Evolutionary conservation across 805 yeast species (phyloP), one percentile per base, ranked within the genome.

Genomic region (Sugiyamaella valdiviana): DNA sequence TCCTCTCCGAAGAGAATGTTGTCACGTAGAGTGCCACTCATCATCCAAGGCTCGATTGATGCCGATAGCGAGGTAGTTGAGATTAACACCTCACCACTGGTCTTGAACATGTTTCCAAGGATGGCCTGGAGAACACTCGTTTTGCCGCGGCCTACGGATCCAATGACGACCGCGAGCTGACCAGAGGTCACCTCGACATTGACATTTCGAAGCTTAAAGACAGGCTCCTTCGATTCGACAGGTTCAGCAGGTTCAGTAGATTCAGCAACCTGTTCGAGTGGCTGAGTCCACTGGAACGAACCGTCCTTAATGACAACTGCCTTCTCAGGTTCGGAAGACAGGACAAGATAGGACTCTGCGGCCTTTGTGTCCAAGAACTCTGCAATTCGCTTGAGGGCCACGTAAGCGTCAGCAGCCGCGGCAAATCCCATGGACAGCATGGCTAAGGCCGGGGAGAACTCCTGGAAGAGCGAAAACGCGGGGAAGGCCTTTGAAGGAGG

Each of bases 301-400:
- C 80, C 93, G 49, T 77, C 52, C 0, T 61, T 57, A 5, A 84
- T 69, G 20, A 64, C 63, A 35, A 85, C 63, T 0, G 86, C 82
- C 15, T 69, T 54, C 29, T 63, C 57, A 5, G 68, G 69, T 2
- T 43, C 51, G 2, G 47, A 54, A 20, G 57, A 47, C 12, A 52
- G 52, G 5, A 40, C 36, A 6, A 67, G 63, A 3, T 61, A 60
- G 14, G 60, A 55, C 1, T 60, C 63, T 38, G 61, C 62, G 55
- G 73, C 73, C 16, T 71, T 71, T 23, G 73, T 69, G 42, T 75
- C 71, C 62, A 91, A 75, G 62, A 89, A 91, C 19, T 78, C 82
- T 52, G 75, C 77, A 46, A 91, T 82, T 76, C 99, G 84, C 63
- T 85, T 90, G 46, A 90, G 65, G 1, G 97, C 88, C 19, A 90